Evolutionary conservation across 75 land plant species (phyloP), one percentile per base, ranked within the genome.

Genomic region (Cupressus sempervirens): DNA sequence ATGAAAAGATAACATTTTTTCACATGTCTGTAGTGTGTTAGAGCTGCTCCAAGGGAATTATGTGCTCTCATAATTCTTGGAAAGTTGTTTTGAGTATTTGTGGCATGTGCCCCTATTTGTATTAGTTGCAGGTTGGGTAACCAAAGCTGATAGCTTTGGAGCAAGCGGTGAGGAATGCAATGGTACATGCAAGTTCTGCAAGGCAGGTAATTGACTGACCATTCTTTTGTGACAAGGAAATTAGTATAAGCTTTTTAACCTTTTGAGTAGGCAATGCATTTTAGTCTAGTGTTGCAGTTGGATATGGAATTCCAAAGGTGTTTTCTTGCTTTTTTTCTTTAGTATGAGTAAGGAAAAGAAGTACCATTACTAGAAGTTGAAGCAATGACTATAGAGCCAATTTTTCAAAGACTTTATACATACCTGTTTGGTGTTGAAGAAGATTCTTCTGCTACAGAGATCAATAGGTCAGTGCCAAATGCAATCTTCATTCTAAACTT

Each of bases 401-500:
- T 90, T 10, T 95, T 98, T 84, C 89, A 96, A 89, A 85, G 83
- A 83, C 88, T 95, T 12, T 98, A 98, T 84, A 92, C 91, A 58
- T 96, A 88, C 76, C 85, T 98, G 80, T 98, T 98, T 92, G 98
- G 93, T 76, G 68, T 87, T 40, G 95, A 94, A 34, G 86, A 87
- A 86, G 88, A 40, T 43, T 89, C 89, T 73, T 87, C 92, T 80
- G 88, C 86, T 26, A 74, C 75, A 36, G 94, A 92, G 80, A 89
- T 86, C 88, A 92, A 95, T 80, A 86, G 88, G 79, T 92, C 95
- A 82, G 82, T 85, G 29, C 98, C 99, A 46, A 92, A 46, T 90
- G 99, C 93, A 15, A 94, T 98, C 43, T 98, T 98, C 86, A 85
- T 98, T 83, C 89, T 96, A 52, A 98, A 98, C 76, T 93, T 94